These are phyloP conservation scores for Cladosporium sp. DNA, from an alignment of 2,329 filamentous ascomycete genomes.

Conservation along the genomic window DNA sequence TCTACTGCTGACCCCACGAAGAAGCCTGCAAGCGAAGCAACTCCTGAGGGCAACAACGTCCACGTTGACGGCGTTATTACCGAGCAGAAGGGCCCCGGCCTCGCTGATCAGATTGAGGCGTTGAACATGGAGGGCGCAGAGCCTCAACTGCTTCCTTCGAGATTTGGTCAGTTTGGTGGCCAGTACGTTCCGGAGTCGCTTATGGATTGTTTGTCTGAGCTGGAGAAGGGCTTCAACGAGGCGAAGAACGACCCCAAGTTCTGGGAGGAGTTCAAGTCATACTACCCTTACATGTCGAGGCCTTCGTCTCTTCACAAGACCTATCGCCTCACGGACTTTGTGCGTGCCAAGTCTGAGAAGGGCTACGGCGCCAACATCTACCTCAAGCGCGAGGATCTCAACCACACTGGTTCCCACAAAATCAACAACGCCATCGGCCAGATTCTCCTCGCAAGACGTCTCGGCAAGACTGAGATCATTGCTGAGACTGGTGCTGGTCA, in stretches of 20 bases:
- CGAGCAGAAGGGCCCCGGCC: slow-evolving; percentile 55
- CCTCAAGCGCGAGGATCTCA: slow-evolving; percentile 94
- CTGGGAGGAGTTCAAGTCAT: slow-evolving; percentile 94
- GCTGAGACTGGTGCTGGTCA: slow-evolving; percentile 96
- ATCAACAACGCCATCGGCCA: slow-evolving; percentile 98
- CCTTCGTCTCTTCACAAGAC: slow-evolving; percentile 88
- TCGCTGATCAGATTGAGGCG: slow-evolving; percentile 79
- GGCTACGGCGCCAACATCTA: slow-evolving; percentile 94
- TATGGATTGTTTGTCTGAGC: slow-evolving; percentile 90
- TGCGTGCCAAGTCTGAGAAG: slow-evolving; percentile 21
- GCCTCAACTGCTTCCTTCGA: slow-evolving; percentile 61
- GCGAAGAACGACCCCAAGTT: slow-evolving; percentile 83
- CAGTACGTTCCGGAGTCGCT: slow-evolving; percentile 96
- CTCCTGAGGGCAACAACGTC: slow-evolving; percentile 44
- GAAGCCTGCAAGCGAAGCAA: slow-evolving; percentile 26
- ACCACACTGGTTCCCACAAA: slow-evolving; percentile 97
- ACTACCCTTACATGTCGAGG: slow-evolving; percentile 96
- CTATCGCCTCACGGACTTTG: slow-evolving; percentile 69
- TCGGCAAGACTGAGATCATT: slow-evolving; percentile 96
- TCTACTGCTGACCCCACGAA: slow-evolving; percentile 30
- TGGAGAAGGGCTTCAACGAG: slow-evolving; percentile 84
- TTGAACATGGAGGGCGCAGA: slow-evolving; percentile 58
- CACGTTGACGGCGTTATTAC: slow-evolving; percentile 64
- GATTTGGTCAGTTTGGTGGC: slow-evolving; percentile 93
- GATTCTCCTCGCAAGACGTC: slow-evolving; percentile 72